These are phyloP conservation scores for Themeda triandra DNA, from an alignment of 176 grass and related monocot species.

Conservation along the genomic window DNA sequence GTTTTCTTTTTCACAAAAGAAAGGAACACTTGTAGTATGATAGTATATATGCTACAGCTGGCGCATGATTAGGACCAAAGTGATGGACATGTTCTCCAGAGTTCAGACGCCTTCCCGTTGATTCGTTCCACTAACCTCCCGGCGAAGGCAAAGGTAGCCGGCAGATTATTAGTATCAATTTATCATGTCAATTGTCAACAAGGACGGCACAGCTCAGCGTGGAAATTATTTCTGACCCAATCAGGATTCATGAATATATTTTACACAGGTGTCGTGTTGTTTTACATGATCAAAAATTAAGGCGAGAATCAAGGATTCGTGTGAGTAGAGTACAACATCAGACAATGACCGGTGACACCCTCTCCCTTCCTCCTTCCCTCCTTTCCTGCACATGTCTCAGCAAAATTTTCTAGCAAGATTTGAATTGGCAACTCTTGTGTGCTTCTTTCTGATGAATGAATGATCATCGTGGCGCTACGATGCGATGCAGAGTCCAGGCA, in stretches of 20 bases:
- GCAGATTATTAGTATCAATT: not conserved
- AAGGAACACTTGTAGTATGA: not conserved
- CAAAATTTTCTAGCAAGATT: not conserved
- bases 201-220: conserved; percentile 11
- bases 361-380: not conserved
- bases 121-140: conserved; percentile 8
- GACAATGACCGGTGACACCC: not conserved
- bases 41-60: not conserved
- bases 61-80: not conserved
- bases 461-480: no score
- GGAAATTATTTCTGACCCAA: conserved; percentile 1
- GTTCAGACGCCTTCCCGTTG: not conserved
- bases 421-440: not conserved
- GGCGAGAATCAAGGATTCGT: not conserved
- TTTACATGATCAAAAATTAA: conserved; percentile 5
- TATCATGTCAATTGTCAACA: not conserved
- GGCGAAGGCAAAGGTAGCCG: conserved; percentile 19
- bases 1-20: not conserved
- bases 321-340: not conserved
- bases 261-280: not conserved
- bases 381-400: not conserved
- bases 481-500: not conserved
- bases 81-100: not conserved
- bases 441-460: not conserved
- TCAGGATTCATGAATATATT: conserved; percentile 25